Evolutionary conservation across 2,329 filamentous ascomycete genomes (phyloP).

Genomic region (Alternaria triticina): DNA sequence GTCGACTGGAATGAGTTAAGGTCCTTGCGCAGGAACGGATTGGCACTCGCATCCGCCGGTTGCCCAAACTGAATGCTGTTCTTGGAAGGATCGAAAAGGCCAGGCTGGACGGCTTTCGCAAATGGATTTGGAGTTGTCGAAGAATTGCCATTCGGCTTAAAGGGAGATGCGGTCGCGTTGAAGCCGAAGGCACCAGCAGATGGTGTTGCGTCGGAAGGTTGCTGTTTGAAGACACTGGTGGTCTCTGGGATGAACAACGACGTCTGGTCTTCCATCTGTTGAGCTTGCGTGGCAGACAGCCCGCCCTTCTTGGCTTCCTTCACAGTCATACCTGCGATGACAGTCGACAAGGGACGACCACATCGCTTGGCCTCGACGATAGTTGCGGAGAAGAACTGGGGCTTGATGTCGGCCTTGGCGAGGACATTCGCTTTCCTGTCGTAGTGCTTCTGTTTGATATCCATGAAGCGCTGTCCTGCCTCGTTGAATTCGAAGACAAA

Average conservation of each 20-base stretch:
- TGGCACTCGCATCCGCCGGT: conserved; percentile 5
- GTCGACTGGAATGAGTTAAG: background rate
- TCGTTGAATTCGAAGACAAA: conserved; percentile 57
- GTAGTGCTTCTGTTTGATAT: conserved; percentile 57
- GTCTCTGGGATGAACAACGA: conserved; percentile 52
- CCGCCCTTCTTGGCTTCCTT: conserved; percentile 57
- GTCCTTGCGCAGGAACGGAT: conserved; percentile 15
- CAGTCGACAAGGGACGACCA: conserved; percentile 60
- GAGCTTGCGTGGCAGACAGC: conserved; percentile 53
- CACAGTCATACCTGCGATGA: conserved; percentile 64
- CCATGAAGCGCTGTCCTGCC: conserved; percentile 58
- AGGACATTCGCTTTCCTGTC: conserved; percentile 26
- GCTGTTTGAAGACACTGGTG: conserved; percentile 20
- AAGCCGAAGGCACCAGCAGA: background rate
- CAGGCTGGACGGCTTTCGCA: conserved; percentile 25
- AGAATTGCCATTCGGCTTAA: conserved; percentile 17
- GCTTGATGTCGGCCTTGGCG: conserved; percentile 33
- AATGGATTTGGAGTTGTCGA: conserved; percentile 18
- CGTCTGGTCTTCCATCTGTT: conserved; percentile 26
- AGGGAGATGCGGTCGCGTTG: conserved; percentile 27
- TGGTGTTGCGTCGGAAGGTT: background rate
- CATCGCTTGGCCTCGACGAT: conserved; percentile 66
- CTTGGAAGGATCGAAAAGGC: conserved; percentile 37
- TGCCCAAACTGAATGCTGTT: conserved; percentile 36
- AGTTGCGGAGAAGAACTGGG: conserved; percentile 60